Evolutionary conservation across 139 green algal species (phyloP).

Genomic region (Chlorella sorokiniana): DNA sequence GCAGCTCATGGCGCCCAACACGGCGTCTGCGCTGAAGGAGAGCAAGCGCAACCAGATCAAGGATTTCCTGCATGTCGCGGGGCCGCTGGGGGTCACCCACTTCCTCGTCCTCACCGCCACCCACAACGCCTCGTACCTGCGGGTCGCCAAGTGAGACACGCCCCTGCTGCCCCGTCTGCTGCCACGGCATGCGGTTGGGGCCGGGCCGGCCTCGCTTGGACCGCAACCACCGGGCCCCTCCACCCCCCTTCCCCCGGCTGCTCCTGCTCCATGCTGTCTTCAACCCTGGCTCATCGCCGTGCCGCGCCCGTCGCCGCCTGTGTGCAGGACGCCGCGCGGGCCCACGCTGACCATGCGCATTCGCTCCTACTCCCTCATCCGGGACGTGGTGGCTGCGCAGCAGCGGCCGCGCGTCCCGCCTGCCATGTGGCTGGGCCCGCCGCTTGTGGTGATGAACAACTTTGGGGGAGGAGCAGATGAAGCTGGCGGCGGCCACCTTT

Average conservation of each 20-base stretch:
- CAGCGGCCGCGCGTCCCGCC: conserved; percentile 64
- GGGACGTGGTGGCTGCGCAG: conserved; percentile 78
- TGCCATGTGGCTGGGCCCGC: conserved; percentile 68
- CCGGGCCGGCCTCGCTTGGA: too few relatives aligned
- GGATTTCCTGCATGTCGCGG: conserved; percentile 96
- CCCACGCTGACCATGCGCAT: conserved; percentile 93
- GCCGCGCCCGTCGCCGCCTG: too few relatives aligned
- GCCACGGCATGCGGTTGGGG: too few relatives aligned
- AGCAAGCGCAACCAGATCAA: conserved; percentile 86
- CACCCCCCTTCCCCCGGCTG: too few relatives aligned
- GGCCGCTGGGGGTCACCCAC: conserved; percentile 94
- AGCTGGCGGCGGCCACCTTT: conserved; percentile 78
- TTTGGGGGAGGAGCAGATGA: conserved; percentile 80
- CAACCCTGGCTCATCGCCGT: too few relatives aligned
- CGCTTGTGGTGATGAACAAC: conserved; percentile 94
- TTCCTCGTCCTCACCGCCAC: conserved; percentile 94
- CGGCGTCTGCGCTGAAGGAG: conserved; percentile 83
- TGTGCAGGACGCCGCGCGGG: conserved; percentile 77
- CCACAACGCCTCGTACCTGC: conserved; percentile 83
- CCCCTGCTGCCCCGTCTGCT: neutral
- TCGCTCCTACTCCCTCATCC: conserved; percentile 78
- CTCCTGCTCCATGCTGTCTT: too few relatives aligned
- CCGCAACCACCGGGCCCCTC: neutral
- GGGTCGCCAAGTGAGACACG: conserved; percentile 68
- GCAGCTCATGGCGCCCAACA: conserved; percentile 91